A percentile compares a stretch with the other conserved stretches of the same genome.
These are phyloP conservation scores for Elsinoe perseae DNA, from an alignment of 2,329 filamentous ascomycete species.

Conservation along the genomic window DNA sequence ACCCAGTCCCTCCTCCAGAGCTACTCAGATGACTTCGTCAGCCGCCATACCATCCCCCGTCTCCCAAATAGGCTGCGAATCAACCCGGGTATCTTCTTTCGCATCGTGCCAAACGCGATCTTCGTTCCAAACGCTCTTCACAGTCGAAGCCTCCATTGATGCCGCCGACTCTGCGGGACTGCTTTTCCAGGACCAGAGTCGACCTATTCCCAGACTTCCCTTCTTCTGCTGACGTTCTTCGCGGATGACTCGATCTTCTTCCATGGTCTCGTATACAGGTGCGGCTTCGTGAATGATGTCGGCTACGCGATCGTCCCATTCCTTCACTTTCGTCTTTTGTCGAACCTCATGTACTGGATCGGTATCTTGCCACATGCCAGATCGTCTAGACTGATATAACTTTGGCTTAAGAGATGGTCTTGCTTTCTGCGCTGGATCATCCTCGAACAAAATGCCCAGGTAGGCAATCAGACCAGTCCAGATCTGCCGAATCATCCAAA, in stretches of 20 bases:
- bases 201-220: background rate
- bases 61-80: conserved; percentile 5
- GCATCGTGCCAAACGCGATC: background rate
- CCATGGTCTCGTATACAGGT: conserved; percentile 6
- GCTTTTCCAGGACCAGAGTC: conserved; percentile 13
- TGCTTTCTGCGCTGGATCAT: background rate
- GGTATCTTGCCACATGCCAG: background rate
- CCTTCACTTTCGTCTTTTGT: conserved; percentile 4
- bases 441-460: conserved; percentile 5
- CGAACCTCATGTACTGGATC: background rate
- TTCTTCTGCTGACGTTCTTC: background rate
- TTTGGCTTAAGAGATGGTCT: background rate
- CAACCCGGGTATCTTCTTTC: background rate
- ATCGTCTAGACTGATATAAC: conserved; percentile 2
- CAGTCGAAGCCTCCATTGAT: background rate
- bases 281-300: background rate
- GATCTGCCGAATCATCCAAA: background rate
- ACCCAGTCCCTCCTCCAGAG: background rate
- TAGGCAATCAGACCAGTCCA: conserved; percentile 5
- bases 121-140: background rate
- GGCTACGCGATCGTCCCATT: conserved; percentile 1
- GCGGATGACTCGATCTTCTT: conserved; percentile 4
- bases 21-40: conserved; percentile 10
- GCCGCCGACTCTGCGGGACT: conserved; percentile 8
- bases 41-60: conserved; percentile 9